Conservation (phyloP, 1,284 basidiomycete species). For the Malassezia caprae region DNA sequence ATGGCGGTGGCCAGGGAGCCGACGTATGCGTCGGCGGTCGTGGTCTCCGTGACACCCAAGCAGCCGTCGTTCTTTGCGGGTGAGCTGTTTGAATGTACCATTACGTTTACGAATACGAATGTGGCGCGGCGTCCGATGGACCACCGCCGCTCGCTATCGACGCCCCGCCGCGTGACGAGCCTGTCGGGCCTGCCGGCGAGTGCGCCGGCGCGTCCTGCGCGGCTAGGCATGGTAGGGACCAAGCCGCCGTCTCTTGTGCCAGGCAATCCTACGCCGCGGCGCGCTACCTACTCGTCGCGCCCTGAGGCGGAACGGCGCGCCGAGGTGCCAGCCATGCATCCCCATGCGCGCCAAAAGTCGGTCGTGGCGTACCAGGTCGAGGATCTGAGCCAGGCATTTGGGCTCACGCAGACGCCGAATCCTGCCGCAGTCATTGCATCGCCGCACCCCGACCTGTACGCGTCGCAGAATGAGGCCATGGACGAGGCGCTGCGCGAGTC, state of each 20-base stretch:
- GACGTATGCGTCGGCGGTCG: constrained; percentile 28
- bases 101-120: constrained; percentile 75
- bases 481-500: constrained; percentile 47
- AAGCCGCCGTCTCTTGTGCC: neutral
- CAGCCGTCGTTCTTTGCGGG: constrained; percentile 87
- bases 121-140: constrained; percentile 28
- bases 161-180: neutral
- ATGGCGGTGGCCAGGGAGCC: neutral
- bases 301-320: neutral
- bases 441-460: constrained; percentile 22
- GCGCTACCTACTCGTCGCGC: constrained; percentile 4
- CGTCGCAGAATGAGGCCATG: constrained; percentile 44
- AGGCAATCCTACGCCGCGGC: neutral
- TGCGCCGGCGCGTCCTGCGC: neutral
- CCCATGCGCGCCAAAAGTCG: constrained; percentile 41
- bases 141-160: neutral
- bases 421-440: neutral
- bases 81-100: constrained; percentile 69
- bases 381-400: constrained; percentile 39
- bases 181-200: neutral
- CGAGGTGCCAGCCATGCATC: constrained; percentile 17
- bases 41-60: constrained; percentile 57
- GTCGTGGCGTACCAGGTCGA: constrained; percentile 35
- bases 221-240: neutral
- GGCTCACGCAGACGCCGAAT: constrained; percentile 16